phyloP scores from a whole-genome alignment of 1,284 basidiomycete genomes.

The Puccinia coronata region DNA sequence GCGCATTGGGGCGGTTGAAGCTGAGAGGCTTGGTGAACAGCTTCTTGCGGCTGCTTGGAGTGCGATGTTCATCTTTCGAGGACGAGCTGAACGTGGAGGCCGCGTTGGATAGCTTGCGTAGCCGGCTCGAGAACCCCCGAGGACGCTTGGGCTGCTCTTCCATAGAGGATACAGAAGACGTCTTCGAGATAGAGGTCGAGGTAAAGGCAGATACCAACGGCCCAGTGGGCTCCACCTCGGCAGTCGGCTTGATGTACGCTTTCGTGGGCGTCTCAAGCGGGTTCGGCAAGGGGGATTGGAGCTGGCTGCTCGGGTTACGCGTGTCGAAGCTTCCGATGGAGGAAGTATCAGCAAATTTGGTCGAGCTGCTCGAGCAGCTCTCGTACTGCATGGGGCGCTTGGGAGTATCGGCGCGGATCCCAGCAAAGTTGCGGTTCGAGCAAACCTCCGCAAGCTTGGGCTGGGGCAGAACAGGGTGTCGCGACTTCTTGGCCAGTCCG shows the following conservation, averaged over 20 bases:
- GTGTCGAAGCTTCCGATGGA: slow-evolving; percentile 16
- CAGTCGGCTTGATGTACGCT: neutral
- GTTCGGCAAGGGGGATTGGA: neutral
- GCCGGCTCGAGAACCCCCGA: slow-evolving; percentile 32
- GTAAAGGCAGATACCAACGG: slow-evolving; percentile 37
- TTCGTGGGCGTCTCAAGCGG: neutral
- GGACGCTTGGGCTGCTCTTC: slow-evolving; percentile 21
- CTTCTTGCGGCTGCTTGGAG: slow-evolving; percentile 28
- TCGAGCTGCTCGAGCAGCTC: slow-evolving; percentile 28
- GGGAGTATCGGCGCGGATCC: slow-evolving; percentile 1
- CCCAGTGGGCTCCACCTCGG: slow-evolving; percentile 15
- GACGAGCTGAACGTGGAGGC: slow-evolving; percentile 13
- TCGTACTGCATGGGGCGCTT: slow-evolving; percentile 40
- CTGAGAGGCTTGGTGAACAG: slow-evolving; percentile 36
- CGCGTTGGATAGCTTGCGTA: slow-evolving; percentile 24
- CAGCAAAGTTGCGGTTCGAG: neutral
- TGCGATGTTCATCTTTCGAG: neutral
- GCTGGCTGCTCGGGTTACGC: neutral
- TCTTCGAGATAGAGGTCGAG: slow-evolving; percentile 39
- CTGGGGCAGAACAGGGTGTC: neutral
- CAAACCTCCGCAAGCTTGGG: slow-evolving; percentile 3
- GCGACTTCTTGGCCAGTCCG: slow-evolving; percentile 31
- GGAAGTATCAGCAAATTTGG: slow-evolving; percentile 8
- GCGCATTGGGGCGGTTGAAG: slow-evolving; percentile 44
- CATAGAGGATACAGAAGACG: slow-evolving; percentile 22